phyloP scores from a whole-genome alignment of 108 stramenopile species.

The Skeletonema marinoi region DNA sequence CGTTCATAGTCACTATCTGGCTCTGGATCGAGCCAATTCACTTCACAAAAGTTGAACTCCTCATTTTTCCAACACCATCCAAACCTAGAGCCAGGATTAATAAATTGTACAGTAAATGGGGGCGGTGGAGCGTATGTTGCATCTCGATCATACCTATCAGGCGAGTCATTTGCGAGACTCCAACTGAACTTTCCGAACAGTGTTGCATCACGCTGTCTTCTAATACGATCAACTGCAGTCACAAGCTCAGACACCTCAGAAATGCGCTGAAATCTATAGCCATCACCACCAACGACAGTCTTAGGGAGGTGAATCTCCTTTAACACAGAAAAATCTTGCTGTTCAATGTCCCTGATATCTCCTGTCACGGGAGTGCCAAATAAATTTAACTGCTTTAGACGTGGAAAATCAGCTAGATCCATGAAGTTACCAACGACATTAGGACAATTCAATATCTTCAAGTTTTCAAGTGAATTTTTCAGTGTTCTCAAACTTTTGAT shows the following conservation, averaged over 20 bases:
- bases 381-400: neutral
- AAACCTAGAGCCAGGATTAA: neutral
- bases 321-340: neutral
- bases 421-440: neutral
- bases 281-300: neutral
- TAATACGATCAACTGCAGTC: neutral
- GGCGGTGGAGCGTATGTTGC: neutral
- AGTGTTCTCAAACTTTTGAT: constrained; percentile 5
- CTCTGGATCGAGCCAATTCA: neutral
- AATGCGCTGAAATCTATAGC: neutral
- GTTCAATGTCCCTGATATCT: neutral
- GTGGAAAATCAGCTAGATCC: neutral
- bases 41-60: neutral
- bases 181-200: neutral
- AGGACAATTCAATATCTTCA: neutral
- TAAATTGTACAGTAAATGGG: neutral
- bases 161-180: neutral
- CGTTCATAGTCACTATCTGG: neutral
- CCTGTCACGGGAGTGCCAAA: neutral
- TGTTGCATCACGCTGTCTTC: neutral
- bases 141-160: neutral
- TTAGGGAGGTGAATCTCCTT: neutral
- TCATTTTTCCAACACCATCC: neutral
- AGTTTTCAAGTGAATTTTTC: neutral
- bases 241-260: neutral